Conservation (phyloP, 495 filamentous ascomycete genomes). For the Hypoxylon cercidicola region DNA sequence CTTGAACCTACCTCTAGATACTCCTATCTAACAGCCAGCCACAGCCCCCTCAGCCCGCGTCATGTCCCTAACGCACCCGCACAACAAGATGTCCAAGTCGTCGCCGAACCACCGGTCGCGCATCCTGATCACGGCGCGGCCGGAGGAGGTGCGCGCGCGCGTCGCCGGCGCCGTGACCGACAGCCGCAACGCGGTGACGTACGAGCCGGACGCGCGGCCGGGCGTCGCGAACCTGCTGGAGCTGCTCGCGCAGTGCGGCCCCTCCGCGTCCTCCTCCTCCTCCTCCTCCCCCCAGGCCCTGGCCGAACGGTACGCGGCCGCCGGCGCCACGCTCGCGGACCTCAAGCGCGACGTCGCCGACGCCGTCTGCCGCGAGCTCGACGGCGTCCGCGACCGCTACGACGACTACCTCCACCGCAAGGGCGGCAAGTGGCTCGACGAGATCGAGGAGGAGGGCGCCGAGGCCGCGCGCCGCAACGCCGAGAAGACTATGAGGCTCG, state of each 20-base stretch:
- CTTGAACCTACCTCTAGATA: slow-evolving; percentile 1
- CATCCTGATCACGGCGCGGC: slow-evolving; percentile 81
- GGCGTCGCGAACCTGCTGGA: slow-evolving; percentile 89
- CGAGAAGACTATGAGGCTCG: slow-evolving; percentile 69
- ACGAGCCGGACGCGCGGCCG: slow-evolving; percentile 75
- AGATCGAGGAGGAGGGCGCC: slow-evolving; percentile 69
- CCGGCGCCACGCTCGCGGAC: slow-evolving; percentile 62
- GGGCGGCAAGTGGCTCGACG: slow-evolving; percentile 63
- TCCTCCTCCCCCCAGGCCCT: too few relatives aligned
- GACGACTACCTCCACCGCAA: slow-evolving; percentile 58
- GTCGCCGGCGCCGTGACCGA: slow-evolving; percentile 83
- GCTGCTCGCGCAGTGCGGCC: slow-evolving; percentile 68
- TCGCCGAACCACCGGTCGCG: slow-evolving; percentile 72
- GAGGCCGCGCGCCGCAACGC: slow-evolving; percentile 71
- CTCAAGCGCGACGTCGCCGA: slow-evolving; percentile 74
- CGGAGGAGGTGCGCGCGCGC: slow-evolving; percentile 70
- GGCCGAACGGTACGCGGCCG: slow-evolving; percentile 60
- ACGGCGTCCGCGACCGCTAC: slow-evolving; percentile 70
- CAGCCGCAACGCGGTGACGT: slow-evolving; percentile 67
- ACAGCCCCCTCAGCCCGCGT: slow-evolving; percentile 76
- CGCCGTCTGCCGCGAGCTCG: slow-evolving; percentile 65
- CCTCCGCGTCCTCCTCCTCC: too few relatives aligned
- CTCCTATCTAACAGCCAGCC: slow-evolving; percentile 4
- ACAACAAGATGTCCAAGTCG: slow-evolving; percentile 93
- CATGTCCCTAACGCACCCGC: slow-evolving; percentile 85